Evolutionary conservation across 805 yeast species (phyloP), one percentile per base, ranked within the genome.

Genomic region (Maudiozyma barnettii): DNA sequence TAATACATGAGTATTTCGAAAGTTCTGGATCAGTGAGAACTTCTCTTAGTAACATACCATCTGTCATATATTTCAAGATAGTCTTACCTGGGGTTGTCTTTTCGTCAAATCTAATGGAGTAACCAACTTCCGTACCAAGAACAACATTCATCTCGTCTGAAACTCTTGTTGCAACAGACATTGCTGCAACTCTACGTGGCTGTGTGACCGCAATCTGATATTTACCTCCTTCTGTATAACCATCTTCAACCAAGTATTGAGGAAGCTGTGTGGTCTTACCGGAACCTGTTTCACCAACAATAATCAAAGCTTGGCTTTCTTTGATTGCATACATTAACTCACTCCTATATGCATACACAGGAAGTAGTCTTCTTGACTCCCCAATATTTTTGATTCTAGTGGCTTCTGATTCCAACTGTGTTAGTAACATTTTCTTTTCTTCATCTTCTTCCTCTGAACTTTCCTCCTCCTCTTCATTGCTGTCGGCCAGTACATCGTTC

Each of bases 251-350:
- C 12, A 90, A 67, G 58, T 81, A 90, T 58, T 90, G 97, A 0
- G 97, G 96, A 9, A 90, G 62, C 63, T 90, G 97, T 0, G 97
- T 90, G 0, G 97, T 90, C 59, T 90, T 90, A 58, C 97, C 97
- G 0, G 96, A 89, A 41, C 97, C 95, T 0, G 95, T 85, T 60
- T 85, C 95, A 49, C 95, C 95, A 37, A 85, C 91, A 30, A 85
- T 78, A 39, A 85, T 80, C 35, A 85, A 55, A 0, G 82, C 79
- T 60, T 86, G 95, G 54, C 83, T 74, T 23, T 74, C 67, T 21
- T 65, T 61, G 9, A 90, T 74, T 0, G 86, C 81, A 0, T 72
- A 69, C 29, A 90, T 63, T 16, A 90, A 72, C 31, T 77, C 73
- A 2, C 74, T 69, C 41, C 90, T 69, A 55, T 76, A 82, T 45